phyloP scores from a whole-genome alignment of 305 asterid genomes.

The Solanum hybrid region DNA sequence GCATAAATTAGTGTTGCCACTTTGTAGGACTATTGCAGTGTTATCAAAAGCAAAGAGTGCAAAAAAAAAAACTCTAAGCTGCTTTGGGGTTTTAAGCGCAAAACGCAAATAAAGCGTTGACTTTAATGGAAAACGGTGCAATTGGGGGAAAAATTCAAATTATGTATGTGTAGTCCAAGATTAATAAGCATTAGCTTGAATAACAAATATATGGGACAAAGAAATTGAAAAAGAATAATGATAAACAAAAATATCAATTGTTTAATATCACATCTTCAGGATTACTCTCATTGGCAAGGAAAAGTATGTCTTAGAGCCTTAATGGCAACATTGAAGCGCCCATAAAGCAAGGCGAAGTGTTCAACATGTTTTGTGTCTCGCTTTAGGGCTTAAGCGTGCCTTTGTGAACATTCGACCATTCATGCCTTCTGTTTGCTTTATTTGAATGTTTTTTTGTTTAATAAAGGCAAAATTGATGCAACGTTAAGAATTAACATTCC shows the following conservation, averaged over 20 bases:
- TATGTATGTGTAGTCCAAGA: not conserved
- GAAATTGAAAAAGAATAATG: not conserved
- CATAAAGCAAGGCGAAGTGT: not conserved
- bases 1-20: not conserved
- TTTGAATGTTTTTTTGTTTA: not conserved
- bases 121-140: not conserved
- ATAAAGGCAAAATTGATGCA: not conserved
- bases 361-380: not conserved
- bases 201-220: not conserved
- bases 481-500: not conserved
- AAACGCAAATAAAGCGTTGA: not conserved
- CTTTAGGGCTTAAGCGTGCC: not conserved
- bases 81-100: not conserved
- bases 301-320: not conserved
- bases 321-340: not conserved
- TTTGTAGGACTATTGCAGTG: not conserved
- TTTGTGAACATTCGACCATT: not conserved
- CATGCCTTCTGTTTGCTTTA: not conserved
- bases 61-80: not conserved
- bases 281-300: not conserved
- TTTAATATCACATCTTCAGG: not conserved
- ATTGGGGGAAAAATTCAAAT: not conserved
- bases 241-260: not conserved
- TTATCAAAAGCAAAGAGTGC: not conserved
- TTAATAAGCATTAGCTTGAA: not conserved